phyloP scores from a whole-genome alignment of 2,329 filamentous ascomycete species.

The Aspergillus carbonarius region DNA sequence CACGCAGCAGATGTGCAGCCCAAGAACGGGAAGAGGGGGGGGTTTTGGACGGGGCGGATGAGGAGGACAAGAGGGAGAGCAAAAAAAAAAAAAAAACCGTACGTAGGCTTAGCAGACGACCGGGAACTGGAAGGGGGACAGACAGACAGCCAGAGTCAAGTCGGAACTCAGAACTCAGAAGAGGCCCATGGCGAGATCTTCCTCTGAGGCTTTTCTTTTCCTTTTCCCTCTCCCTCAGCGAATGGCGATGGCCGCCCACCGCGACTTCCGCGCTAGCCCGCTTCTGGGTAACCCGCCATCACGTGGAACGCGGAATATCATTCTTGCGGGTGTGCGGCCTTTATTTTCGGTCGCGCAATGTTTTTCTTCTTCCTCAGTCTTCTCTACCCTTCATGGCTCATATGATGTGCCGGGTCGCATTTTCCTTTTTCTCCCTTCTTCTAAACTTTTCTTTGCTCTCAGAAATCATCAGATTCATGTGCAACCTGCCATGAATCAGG shows the following conservation, averaged over 20 bases:
- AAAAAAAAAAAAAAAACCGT: constrained; percentile 21
- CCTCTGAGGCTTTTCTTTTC: constrained; percentile 17
- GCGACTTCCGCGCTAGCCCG: background rate
- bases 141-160: constrained; percentile 6
- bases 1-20: background rate
- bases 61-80: constrained; percentile 25
- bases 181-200: constrained; percentile 4
- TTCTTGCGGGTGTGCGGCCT: background rate
- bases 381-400: background rate
- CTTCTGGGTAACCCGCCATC: background rate
- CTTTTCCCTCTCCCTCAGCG: background rate
- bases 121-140: background rate
- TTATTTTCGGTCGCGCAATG: background rate
- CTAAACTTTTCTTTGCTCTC: background rate
- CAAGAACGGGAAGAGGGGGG: constrained; percentile 4
- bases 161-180: background rate
- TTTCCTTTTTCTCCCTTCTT: background rate
- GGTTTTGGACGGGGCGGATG: constrained; percentile 25
- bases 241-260: background rate
- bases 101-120: background rate
- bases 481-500: background rate
- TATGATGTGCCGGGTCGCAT: background rate
- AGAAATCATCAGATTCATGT: background rate
- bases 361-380: background rate
- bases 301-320: background rate